Evolutionary conservation across 2,329 filamentous ascomycete genomes (phyloP).

Genomic region (Microsporum canis): DNA sequence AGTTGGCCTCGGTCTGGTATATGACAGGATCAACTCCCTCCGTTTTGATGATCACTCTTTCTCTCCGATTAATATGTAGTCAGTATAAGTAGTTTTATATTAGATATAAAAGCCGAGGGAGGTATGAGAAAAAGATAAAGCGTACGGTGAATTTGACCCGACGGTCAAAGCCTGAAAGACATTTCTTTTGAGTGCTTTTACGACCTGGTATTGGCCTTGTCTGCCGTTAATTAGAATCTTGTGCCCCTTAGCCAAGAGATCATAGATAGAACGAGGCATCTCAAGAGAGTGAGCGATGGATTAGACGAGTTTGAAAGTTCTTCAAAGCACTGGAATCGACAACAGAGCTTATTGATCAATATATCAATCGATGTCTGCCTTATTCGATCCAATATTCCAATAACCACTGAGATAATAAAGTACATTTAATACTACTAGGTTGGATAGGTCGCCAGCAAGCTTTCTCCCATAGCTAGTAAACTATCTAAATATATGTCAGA

Average conservation of each 20-base stretch:
- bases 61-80: not conserved
- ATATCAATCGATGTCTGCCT: too few relatives aligned
- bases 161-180: conserved; percentile 7
- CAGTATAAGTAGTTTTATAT: not conserved
- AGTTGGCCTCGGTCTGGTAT: conserved; percentile 5
- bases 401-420: too few relatives aligned
- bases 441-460: too few relatives aligned
- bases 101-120: conserved; percentile 6
- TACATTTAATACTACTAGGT: too few relatives aligned
- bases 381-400: too few relatives aligned
- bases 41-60: conserved; percentile 8
- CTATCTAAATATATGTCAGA: too few relatives aligned
- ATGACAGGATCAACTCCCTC: not conserved
- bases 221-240: conserved; percentile 8
- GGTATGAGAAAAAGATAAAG: too few relatives aligned
- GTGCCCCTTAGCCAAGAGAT: conserved; percentile 7
- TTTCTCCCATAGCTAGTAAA: too few relatives aligned
- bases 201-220: conserved; percentile 3
- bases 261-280: conserved; percentile 10
- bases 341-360: too few relatives aligned
- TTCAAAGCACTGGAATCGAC: too few relatives aligned
- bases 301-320: not conserved
- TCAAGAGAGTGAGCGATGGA: not conserved
- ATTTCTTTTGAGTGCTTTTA: conserved; percentile 7
- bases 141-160: conserved; percentile 6